Evolutionary conservation across 495 filamentous ascomycete genomes (phyloP).

Genomic region (Terfezia claveryi): DNA sequence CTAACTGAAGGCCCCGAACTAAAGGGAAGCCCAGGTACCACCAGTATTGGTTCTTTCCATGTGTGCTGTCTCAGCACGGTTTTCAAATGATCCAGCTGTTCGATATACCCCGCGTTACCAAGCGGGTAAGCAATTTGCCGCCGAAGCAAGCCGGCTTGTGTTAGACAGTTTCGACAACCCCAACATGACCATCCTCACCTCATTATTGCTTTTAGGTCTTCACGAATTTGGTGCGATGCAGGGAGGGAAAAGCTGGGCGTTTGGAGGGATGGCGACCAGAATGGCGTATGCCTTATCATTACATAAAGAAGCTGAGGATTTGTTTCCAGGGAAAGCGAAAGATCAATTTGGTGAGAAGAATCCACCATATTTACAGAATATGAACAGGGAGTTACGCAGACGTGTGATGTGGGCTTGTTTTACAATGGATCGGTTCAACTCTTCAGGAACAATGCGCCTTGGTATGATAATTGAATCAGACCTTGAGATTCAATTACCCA

Average conservation of each 20-base stretch:
- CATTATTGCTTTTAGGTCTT: conserved; percentile 64
- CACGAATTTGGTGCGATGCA: conserved; percentile 96
- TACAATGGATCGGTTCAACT: conserved; percentile 92
- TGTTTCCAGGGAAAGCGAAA: conserved; percentile 19
- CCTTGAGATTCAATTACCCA: conserved; percentile 72
- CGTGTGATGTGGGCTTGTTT: conserved; percentile 97
- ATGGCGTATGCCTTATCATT: conserved; percentile 95
- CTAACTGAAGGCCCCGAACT: conserved; percentile 1
- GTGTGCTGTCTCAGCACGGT: conserved; percentile 78
- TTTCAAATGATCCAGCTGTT: conserved; percentile 84
- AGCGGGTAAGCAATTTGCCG: conserved; percentile 77
- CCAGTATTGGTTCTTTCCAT: conserved; percentile 79
- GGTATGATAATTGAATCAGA: conserved; percentile 78
- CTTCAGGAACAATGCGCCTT: conserved; percentile 81
- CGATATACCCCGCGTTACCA: conserved; percentile 66
- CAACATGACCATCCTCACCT: conserved; percentile 85
- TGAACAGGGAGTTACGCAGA: conserved; percentile 76
- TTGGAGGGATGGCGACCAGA: conserved; percentile 79
- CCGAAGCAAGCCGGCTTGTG: conserved; percentile 61
- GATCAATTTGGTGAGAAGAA: conserved; percentile 48
- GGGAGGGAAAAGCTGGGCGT: conserved; percentile 84
- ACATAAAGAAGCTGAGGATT: conserved; percentile 62
- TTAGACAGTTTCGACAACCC: conserved; percentile 76
- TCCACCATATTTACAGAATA: conserved; percentile 56
- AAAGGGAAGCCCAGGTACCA: conserved; percentile 35